Conservation (phyloP, 441 rosid genomes). For the Aquilaria agallochum region DNA sequence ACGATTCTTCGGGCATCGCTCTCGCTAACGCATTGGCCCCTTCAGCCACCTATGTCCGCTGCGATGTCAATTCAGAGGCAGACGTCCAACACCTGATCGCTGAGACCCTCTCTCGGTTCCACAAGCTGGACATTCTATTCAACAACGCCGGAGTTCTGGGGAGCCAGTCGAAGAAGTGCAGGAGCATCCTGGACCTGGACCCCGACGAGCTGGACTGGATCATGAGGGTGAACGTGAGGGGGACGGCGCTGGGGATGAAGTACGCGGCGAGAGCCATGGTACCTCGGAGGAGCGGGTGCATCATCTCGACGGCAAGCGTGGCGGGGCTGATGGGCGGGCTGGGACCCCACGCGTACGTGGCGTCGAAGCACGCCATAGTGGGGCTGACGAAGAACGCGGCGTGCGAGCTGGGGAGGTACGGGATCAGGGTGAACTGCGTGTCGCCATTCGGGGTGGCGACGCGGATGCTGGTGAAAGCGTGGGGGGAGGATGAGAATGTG, state of each 20-base stretch:
- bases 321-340: conserved; percentile 79
- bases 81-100: conserved; percentile 53
- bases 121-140: conserved; percentile 57
- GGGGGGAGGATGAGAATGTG: conserved; percentile 46
- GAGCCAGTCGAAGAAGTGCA: conserved; percentile 39
- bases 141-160: conserved; percentile 89
- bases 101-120: conserved; percentile 47
- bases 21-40: conserved; percentile 44
- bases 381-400: conserved; percentile 81
- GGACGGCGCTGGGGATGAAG: conserved; percentile 66
- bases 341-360: conserved; percentile 81
- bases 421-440: conserved; percentile 77
- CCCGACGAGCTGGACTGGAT: conserved; percentile 54
- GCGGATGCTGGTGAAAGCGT: conserved; percentile 62
- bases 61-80: conserved; percentile 61
- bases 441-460: conserved; percentile 89
- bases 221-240: conserved; percentile 66
- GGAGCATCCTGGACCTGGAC: conserved; percentile 60
- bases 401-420: conserved; percentile 64
- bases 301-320: conserved; percentile 70
- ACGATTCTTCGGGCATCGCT: conserved; percentile 35
- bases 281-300: conserved; percentile 49
- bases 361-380: conserved; percentile 82
- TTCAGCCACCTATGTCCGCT: conserved; percentile 43
- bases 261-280: conserved; percentile 81